Evolutionary conservation across 106 monocot species (phyloP).

Genomic region (Cymbidium sinense): DNA sequence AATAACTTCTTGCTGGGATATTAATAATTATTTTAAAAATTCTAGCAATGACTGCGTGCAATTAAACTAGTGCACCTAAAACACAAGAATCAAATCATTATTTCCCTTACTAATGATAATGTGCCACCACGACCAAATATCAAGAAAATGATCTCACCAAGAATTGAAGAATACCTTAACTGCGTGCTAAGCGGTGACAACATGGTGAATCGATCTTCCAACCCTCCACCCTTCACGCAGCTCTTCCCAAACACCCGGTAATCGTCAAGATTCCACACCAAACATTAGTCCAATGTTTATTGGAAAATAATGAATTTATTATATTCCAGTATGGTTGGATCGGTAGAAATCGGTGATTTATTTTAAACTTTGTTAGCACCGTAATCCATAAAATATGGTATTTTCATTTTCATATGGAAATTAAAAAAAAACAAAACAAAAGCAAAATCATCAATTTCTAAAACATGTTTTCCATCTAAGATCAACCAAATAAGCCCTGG

Average conservation of each 20-base stretch:
- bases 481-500: background rate
- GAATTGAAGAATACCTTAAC: conserved; percentile 46
- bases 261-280: too few relatives aligned
- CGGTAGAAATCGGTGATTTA: too few relatives aligned
- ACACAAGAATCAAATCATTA: background rate
- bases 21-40: too few relatives aligned
- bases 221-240: conserved; percentile 70
- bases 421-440: background rate
- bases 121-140: background rate
- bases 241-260: conserved; percentile 71
- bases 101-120: background rate
- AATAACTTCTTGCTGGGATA: too few relatives aligned
- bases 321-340: too few relatives aligned
- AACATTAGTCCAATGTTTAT: too few relatives aligned
- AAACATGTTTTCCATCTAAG: too few relatives aligned
- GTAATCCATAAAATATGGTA: background rate
- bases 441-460: background rate
- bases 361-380: too few relatives aligned
- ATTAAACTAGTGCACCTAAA: too few relatives aligned
- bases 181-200: conserved; percentile 76
- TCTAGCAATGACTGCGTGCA: too few relatives aligned
- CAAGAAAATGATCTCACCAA: too few relatives aligned
- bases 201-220: conserved; percentile 74
- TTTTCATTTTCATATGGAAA: background rate
- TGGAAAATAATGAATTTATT: too few relatives aligned